Evolutionary conservation across 2,329 filamentous ascomycete species (phyloP).

Genomic region (Arthrobotrys pseudoclavata): DNA sequence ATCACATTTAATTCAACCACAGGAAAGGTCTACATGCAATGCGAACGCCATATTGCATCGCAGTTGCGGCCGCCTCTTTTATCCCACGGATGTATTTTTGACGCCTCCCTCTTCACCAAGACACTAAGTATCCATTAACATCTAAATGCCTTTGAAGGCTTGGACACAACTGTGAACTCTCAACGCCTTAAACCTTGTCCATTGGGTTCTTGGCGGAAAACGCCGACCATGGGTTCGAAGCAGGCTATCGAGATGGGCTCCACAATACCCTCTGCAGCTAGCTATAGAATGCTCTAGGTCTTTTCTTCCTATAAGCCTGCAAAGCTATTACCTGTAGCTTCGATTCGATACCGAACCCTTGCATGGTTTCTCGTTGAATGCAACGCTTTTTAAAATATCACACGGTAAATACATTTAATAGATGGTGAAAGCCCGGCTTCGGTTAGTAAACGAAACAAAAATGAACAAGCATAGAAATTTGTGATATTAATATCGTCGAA

Average conservation of each 20-base stretch:
- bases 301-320: background rate
- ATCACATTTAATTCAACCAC: slow-evolving; percentile 48
- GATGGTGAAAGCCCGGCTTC: background rate
- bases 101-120: slow-evolving; percentile 5
- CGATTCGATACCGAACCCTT: slow-evolving; percentile 28
- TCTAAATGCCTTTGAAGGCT: slow-evolving; percentile 39
- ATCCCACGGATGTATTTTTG: background rate
- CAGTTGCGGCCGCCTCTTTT: slow-evolving; percentile 12
- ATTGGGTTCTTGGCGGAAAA: slow-evolving; percentile 57
- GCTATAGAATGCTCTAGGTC: slow-evolving; percentile 11
- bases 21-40: slow-evolving; percentile 7
- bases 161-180: slow-evolving; percentile 51
- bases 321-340: background rate
- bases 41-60: slow-evolving; percentile 38
- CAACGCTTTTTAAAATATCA: slow-evolving; percentile 50
- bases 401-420: background rate
- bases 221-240: slow-evolving; percentile 22
- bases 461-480: slow-evolving; percentile 5
- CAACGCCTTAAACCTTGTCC: slow-evolving; percentile 50
- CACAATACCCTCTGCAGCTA: slow-evolving; percentile 4
- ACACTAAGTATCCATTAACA: slow-evolving; percentile 1
- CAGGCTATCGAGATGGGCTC: slow-evolving; percentile 11
- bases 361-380: slow-evolving; percentile 29
- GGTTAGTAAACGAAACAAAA: slow-evolving; percentile 12
- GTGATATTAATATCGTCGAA: slow-evolving; percentile 18